Conservation (phyloP, 2,329 filamentous ascomycete genomes). For the Penicillium sp. region DNA sequence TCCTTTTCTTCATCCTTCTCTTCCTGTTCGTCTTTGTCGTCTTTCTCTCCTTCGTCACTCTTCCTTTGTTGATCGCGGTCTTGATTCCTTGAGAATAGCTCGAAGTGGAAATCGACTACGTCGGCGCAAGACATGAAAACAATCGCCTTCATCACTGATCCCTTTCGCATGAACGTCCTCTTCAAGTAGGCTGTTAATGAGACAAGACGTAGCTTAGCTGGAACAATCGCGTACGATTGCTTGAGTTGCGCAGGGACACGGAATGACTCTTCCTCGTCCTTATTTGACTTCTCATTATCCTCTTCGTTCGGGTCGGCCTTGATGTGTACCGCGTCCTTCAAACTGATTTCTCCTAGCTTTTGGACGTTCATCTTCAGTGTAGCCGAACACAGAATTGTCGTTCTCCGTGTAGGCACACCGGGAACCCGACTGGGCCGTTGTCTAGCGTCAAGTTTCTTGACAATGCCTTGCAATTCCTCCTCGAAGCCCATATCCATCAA, state of each 20-base stretch:
- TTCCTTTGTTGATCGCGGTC: constrained; percentile 22
- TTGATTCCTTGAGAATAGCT: constrained; percentile 62
- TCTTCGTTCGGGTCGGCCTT: constrained; percentile 62
- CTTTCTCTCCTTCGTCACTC: constrained; percentile 22
- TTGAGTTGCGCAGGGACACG: constrained; percentile 88
- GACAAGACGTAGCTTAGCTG: constrained; percentile 86
- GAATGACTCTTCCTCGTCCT: constrained; percentile 60
- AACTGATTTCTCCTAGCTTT: constrained; percentile 85
- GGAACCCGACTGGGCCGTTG: constrained; percentile 62
- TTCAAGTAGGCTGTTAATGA: constrained; percentile 82
- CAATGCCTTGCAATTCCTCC: constrained; percentile 84
- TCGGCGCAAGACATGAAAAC: constrained; percentile 97
- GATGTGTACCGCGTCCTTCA: constrained; percentile 88
- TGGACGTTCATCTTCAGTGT: constrained; percentile 99
- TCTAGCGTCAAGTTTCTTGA: constrained; percentile 71
- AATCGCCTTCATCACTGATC: constrained; percentile 93
- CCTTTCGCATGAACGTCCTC: constrained; percentile 80
- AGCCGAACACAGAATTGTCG: constrained; percentile 90
- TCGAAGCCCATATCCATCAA: constrained; percentile 98
- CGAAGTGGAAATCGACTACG: constrained; percentile 94
- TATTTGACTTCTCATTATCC: constrained; percentile 49
- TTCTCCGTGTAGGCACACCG: constrained; percentile 67
- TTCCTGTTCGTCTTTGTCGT: constrained; percentile 21
- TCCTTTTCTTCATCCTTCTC: constrained; percentile 26
- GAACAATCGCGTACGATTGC: constrained; percentile 83